Base-by-base conservation (phyloP, 2,329 filamentous ascomycete species). In the Cercospora sp. region DNA sequence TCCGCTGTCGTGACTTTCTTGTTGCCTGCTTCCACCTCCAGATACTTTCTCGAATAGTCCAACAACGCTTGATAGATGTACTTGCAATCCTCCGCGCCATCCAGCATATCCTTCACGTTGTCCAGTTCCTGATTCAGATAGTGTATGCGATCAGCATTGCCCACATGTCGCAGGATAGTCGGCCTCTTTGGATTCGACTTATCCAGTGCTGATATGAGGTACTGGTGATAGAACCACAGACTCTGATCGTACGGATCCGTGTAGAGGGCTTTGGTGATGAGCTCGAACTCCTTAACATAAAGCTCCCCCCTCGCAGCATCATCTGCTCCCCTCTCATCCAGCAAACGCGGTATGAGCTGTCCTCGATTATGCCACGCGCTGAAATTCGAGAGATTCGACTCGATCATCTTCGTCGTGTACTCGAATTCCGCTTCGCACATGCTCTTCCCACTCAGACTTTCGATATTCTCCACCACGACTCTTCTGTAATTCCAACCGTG, bases 151-250 rank as follows among this genome's bases (percentile, higher is more conserved):
- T 94, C 87, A 8, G 85, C 80, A 5, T 82, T 77, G 1, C 84
- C 84, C 31, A 97, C 81, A 42, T 87, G 84, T 0, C 88, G 88
- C 13, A 89, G 86, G 73, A 97, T 90, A 3, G 60, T 12, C 1
- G 68, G 63, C 2, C 81, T 76, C 13, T 83, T 80, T 78, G 82
- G 60, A 80, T 82, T 74, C 83, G 84, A 63, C 85, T 82, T 73
- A 91, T 82, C 75, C 72, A 79, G 62, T 73, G 89, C 90, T 68
- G 89, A 86, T 81, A 97, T 88, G 66, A 97, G 83, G 75, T 90
- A 97, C 74, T 95, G 91, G 78, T 98, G 93, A 77, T 99, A 98
- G 79, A 96, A 97, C 94, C 95, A 99, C 5, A 97, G 84, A 18
- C 93, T 97, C 77, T 98, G 94, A 77, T 98, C 94, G 73, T 97